Base-by-base conservation (phyloP, 805 yeast species). In the Saturnispora saitoi region DNA sequence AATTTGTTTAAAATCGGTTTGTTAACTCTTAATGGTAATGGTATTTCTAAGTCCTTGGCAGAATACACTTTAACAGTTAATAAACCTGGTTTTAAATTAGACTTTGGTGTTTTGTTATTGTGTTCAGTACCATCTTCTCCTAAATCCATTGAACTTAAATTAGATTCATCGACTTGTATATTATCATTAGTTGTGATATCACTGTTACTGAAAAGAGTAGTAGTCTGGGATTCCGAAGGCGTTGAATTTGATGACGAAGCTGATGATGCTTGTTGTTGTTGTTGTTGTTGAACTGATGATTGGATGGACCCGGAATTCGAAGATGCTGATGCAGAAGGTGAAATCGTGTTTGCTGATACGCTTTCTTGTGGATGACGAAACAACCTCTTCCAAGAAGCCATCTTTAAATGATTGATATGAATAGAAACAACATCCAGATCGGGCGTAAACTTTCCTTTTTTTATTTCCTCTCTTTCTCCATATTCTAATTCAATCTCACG, bases 1-100 rank as follows among this genome's bases (percentile, higher is more conserved):
- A 86, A 68, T 50, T 83, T 83, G n/a, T 77, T 70, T 45, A 86
- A 64, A 20, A 80, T 76, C 53, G 73, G 80, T 57, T 76, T 78
- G 64, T 78, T 83, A 49, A 82, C 78, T 49, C 78, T 79, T 50
- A 85, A 70, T 26, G 79, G 78, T 42, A 84, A 78, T 4, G 96
- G 96, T 44, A 89, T 72, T 42, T 71, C 71, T 54, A 88, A 74
- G 45, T 79, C 77, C 50, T 76, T 74, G 32, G 90, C 86, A 36
- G 78, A 77, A 60, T 86, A 86, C 10, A 88, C 75, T 60, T 86
- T 85, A 26, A 88, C 82, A 0, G 90, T 84, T 55, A 88, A 72
- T 28, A 86, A 70, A 2, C 95, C 95, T 0, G 91, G 89, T 30
- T 67, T 69, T 37, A 62, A 48, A 43, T 49, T 51, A 14, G 50